These are phyloP conservation scores for Straminergon stramineum DNA, from an alignment of 225 moss, liverwort and hornwort species.

Conservation along the genomic window DNA sequence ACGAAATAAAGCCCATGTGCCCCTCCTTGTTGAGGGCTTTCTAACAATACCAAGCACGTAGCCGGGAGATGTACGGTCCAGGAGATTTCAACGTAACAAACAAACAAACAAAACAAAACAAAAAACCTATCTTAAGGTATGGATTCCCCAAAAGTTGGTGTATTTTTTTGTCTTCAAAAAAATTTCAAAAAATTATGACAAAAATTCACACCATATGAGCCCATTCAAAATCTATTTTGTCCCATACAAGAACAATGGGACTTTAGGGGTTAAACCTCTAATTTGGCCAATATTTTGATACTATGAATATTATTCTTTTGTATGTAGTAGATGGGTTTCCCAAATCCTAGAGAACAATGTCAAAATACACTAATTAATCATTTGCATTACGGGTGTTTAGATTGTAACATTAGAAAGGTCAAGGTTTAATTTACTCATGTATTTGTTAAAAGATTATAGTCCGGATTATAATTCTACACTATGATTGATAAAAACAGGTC, in stretches of 20 bases:
- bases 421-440: background rate
- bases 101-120: no score
- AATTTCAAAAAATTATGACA: background rate
- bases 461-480: background rate
- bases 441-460: background rate
- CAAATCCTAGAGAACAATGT: background rate
- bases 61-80: no score
- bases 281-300: background rate
- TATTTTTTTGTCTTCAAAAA: background rate
- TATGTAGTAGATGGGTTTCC: background rate
- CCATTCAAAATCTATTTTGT: background rate
- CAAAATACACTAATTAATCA: background rate
- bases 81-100: no score
- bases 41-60: no score
- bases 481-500: background rate
- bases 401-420: background rate
- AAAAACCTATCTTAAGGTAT: no score
- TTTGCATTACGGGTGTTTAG: background rate
- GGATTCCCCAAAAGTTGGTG: rapidly evolving
- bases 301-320: background rate
- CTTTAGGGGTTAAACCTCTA: background rate
- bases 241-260: background rate
- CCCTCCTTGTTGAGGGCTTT: no score
- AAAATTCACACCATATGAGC: background rate
- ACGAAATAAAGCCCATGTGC: no score